Evolutionary conservation across 1,284 basidiomycete species (phyloP).

Genomic region (Paramarasmius palmivorus): DNA sequence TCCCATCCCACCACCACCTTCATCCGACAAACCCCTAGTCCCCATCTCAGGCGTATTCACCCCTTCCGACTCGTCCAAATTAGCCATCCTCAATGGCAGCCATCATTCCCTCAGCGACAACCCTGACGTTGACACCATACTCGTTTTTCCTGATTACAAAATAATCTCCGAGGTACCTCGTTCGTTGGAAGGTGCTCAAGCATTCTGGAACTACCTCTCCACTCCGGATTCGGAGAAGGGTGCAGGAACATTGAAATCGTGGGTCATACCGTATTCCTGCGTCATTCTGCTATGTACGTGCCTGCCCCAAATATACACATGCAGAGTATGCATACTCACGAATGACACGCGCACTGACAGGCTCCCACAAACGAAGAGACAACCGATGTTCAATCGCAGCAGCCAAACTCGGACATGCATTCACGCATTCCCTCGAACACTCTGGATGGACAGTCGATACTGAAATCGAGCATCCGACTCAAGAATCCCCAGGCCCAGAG

Average conservation of each 20-base stretch:
- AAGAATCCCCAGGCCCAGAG: slow-evolving; percentile 42
- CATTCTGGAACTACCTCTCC: slow-evolving; percentile 66
- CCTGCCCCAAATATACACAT: too few relatives aligned
- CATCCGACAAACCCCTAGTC: slow-evolving; percentile 24
- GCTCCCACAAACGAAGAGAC: slow-evolving; percentile 90
- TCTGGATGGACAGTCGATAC: slow-evolving; percentile 78
- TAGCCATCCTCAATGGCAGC: slow-evolving; percentile 82
- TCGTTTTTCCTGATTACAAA: slow-evolving; percentile 91
- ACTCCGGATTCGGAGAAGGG: slow-evolving; percentile 46
- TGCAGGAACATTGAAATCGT: slow-evolving; percentile 56
- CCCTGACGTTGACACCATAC: slow-evolving; percentile 66
- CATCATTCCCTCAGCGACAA: slow-evolving; percentile 66
- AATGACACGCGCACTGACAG: slow-evolving; percentile 40
- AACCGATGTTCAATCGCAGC: slow-evolving; percentile 88
- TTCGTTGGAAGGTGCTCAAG: slow-evolving; percentile 63
- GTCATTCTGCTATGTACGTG: slow-evolving; percentile 80
- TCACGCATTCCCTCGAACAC: slow-evolving; percentile 57
- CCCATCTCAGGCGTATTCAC: slow-evolving; percentile 57
- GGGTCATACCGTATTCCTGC: slow-evolving; percentile 76
- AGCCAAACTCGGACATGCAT: slow-evolving; percentile 77
- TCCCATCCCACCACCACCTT: slow-evolving; percentile 20
- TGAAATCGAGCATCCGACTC: slow-evolving; percentile 72
- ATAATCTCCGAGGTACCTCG: slow-evolving; percentile 71
- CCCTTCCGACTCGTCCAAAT: slow-evolving; percentile 50
- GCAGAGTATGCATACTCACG: slow-evolving; percentile 12